Evolutionary conservation across 352 stramenopile genomes (phyloP).

Genomic region (Aphanomyces astaci): DNA sequence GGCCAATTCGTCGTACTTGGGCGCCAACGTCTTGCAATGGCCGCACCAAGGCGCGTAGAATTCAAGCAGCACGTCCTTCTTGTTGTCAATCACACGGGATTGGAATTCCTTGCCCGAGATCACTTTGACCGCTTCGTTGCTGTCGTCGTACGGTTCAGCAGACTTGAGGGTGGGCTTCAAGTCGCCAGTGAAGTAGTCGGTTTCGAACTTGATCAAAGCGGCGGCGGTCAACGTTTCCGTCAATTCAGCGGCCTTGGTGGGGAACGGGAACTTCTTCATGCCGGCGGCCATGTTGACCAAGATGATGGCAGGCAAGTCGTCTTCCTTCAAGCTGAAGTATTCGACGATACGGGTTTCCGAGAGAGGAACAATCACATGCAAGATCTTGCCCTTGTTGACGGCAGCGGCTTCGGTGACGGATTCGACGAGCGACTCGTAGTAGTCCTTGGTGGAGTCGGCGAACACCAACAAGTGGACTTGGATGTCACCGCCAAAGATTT

Average conservation of each 20-base stretch:
- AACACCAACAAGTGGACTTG: conserved; percentile 86
- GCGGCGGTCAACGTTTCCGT: conserved; percentile 50
- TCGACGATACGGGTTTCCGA: conserved; percentile 88
- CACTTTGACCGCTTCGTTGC: conserved; percentile 84
- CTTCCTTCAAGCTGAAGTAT: conserved; percentile 88
- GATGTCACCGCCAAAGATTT: conserved; percentile 86
- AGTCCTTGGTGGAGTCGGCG: conserved; percentile 58
- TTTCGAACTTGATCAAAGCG: conserved; percentile 68
- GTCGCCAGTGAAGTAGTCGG: conserved; percentile 77
- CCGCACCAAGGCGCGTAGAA: conserved; percentile 79
- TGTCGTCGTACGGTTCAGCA: conserved; percentile 83
- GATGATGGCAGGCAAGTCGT: conserved; percentile 77
- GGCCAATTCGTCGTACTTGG: conserved; percentile 87
- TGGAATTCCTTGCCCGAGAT: conserved; percentile 90
- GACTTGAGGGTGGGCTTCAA: conserved; percentile 89
- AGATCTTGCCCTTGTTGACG: conserved; percentile 80
- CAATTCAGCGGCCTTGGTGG: conserved; percentile 66
- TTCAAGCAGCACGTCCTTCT: conserved; percentile 82
- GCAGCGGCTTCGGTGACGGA: conserved; percentile 54
- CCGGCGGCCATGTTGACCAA: conserved; percentile 85
- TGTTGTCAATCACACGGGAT: conserved; percentile 77
- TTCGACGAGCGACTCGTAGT: conserved; percentile 46
- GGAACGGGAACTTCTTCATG: conserved; percentile 91
- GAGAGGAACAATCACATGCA: conserved; percentile 84
- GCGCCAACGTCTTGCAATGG: conserved; percentile 79